phyloP scores from a whole-genome alignment of 2,329 filamentous ascomycete genomes.

The Exophiala lecanii-corni region DNA sequence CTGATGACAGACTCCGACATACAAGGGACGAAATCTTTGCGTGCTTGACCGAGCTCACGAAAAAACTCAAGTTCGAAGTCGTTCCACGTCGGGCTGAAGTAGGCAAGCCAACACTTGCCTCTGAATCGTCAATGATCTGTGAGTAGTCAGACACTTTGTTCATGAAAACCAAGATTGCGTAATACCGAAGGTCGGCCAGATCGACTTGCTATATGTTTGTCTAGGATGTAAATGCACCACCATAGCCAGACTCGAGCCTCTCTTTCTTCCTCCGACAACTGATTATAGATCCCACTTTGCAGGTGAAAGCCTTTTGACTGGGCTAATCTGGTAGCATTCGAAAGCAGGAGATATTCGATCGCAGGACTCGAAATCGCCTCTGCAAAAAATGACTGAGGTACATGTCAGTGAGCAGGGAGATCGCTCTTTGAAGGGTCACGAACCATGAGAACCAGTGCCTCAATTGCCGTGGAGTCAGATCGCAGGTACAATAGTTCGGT shows the following conservation, averaged over 20 bases:
- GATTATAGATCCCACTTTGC: not conserved
- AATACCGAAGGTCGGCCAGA: not conserved
- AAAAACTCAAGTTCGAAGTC: not conserved
- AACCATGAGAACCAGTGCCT: not conserved
- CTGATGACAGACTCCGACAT: not conserved
- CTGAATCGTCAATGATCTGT: too few species aligned
- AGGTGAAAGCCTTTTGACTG: constrained; percentile 1
- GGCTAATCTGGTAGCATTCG: not conserved
- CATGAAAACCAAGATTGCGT: too few species aligned
- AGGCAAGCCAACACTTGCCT: too few species aligned
- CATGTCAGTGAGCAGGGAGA: not conserved
- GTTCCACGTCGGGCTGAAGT: not conserved
- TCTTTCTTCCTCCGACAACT: not conserved
- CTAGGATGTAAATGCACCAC: not conserved
- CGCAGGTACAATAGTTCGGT: not conserved
- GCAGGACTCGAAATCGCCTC: constrained; percentile 1
- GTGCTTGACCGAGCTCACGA: not conserved
- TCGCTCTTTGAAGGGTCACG: not conserved
- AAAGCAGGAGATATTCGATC: not conserved
- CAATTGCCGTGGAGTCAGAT: not conserved
- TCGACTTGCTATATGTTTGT: not conserved
- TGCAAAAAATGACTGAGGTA: not conserved
- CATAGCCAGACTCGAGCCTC: not conserved
- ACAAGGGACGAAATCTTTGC: not conserved
- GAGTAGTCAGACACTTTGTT: too few species aligned